Evolutionary conservation across 2,329 filamentous ascomycete genomes (phyloP).

Genomic region (Pestalotiopsis sp.): DNA sequence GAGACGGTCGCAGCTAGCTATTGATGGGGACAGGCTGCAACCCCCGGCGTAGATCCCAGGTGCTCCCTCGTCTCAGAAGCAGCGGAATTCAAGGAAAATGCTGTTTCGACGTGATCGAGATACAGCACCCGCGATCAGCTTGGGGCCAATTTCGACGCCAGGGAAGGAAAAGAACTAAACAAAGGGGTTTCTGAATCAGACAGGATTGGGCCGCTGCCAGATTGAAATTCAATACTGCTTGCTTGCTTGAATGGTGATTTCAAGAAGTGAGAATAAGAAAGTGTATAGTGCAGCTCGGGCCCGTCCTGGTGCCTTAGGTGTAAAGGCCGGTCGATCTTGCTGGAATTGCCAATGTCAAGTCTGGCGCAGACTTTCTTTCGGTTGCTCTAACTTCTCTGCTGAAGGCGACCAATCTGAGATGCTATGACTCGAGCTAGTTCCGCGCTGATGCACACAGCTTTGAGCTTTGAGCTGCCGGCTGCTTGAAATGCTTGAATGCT

Average conservation of each 20-base stretch:
- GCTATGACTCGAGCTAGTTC: not conserved
- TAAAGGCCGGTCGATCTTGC: not conserved
- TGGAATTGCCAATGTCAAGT: not conserved
- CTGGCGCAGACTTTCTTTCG: not conserved
- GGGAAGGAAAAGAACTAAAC: not conserved
- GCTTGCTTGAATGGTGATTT: not conserved
- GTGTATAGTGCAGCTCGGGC: not conserved
- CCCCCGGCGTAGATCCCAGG: constrained; percentile 17
- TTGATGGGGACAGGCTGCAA: not conserved
- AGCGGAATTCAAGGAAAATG: constrained; percentile 24
- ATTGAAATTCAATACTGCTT: not conserved
- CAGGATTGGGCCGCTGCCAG: not conserved
- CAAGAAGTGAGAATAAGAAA: not conserved
- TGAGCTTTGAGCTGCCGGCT: not conserved
- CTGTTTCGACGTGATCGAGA: constrained; percentile 27
- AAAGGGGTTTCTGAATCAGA: not conserved
- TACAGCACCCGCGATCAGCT: constrained; percentile 12
- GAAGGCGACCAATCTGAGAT: not conserved
- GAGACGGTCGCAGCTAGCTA: constrained; percentile 6
- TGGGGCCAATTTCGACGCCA: not conserved
- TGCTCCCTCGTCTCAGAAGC: constrained; percentile 24
- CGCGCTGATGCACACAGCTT: not conserved
- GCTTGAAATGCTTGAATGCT: not conserved
- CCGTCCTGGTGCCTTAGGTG: not conserved
- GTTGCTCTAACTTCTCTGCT: not conserved